phyloP scores from a whole-genome alignment of 192 early-diverging fungal species.

The Kappamyces sp. region DNA sequence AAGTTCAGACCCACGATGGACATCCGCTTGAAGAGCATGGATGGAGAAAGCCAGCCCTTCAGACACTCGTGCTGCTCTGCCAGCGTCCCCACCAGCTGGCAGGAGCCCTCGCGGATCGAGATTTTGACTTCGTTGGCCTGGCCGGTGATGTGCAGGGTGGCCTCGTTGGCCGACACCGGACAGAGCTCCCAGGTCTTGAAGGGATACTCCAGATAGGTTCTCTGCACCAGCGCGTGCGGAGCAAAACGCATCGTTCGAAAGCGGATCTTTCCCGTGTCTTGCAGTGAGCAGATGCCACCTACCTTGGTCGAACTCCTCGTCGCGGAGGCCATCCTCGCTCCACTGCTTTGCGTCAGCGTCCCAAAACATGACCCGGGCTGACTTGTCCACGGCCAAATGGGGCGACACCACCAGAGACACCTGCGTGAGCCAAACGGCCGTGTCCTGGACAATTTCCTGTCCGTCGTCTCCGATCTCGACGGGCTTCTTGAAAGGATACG shows the following conservation, averaged over 20 bases:
- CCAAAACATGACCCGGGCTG: slow-evolving; percentile 44
- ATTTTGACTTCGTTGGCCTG: slow-evolving; percentile 34
- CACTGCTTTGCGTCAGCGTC: slow-evolving; percentile 29
- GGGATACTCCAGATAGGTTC: slow-evolving; percentile 43
- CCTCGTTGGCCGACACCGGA: slow-evolving; percentile 17
- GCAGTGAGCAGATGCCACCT: not conserved
- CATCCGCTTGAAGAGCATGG: slow-evolving; percentile 39
- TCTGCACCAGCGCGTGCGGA: slow-evolving; percentile 38
- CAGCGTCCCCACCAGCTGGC: slow-evolving; percentile 28
- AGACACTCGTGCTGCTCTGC: slow-evolving; percentile 19
- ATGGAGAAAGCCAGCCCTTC: slow-evolving; percentile 26
- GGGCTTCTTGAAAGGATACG: slow-evolving; percentile 47
- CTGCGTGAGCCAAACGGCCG: slow-evolving; percentile 38
- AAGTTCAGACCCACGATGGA: slow-evolving; percentile 42
- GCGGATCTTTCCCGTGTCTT: slow-evolving; percentile 33
- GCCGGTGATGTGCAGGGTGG: slow-evolving; percentile 33
- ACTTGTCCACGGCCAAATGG: slow-evolving; percentile 27
- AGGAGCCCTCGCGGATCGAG: slow-evolving; percentile 36
- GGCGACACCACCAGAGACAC: slow-evolving; percentile 32
- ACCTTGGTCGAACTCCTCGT: slow-evolving; percentile 49
- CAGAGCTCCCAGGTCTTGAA: slow-evolving; percentile 37
- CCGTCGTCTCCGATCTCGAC: slow-evolving; percentile 32
- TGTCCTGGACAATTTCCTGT: slow-evolving; percentile 19
- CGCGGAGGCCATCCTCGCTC: slow-evolving; percentile 42
- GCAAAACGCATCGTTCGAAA: slow-evolving; percentile 47